Conservation (phyloP, 345 rosid species). For the Combretum micranthum region DNA sequence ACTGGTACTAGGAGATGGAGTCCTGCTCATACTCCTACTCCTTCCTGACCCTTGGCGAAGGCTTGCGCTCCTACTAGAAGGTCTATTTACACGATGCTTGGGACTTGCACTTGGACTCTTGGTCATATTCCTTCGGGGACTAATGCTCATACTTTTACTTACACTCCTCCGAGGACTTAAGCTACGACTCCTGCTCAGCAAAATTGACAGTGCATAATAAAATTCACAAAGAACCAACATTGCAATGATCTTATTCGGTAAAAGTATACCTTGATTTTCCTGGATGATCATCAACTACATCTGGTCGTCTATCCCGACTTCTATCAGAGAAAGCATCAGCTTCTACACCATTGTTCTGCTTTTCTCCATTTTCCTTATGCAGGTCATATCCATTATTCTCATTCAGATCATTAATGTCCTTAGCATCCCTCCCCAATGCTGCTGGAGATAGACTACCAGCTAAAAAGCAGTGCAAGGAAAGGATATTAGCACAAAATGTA, state of each 20-base stretch:
- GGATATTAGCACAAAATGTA: background rate
- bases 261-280: conserved; percentile 78
- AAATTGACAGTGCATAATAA: conserved; percentile 7
- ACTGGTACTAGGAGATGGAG: background rate
- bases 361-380: conserved; percentile 62
- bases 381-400: conserved; percentile 39
- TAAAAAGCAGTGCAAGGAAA: conserved; percentile 8
- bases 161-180: conserved; percentile 70
- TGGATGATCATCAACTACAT: conserved; percentile 69
- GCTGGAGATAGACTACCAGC: conserved; percentile 30
- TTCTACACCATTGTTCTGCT: conserved; percentile 39
- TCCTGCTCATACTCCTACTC: conserved; percentile 22
- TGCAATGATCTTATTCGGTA: conserved; percentile 33
- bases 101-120: conserved; percentile 65
- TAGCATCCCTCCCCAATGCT: conserved; percentile 37
- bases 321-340: conserved; percentile 39
- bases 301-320: conserved; percentile 70
- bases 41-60: conserved; percentile 5
- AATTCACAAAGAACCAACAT: conserved; percentile 39
- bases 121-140: conserved; percentile 65
- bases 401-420: conserved; percentile 35
- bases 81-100: conserved; percentile 24
- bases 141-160: conserved; percentile 78
- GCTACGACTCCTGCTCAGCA: conserved; percentile 83
- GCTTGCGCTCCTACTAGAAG: conserved; percentile 35